These are phyloP conservation scores for Capsella bursapastoris DNA, from an alignment of 345 rosid genomes.

Conservation along the genomic window DNA sequence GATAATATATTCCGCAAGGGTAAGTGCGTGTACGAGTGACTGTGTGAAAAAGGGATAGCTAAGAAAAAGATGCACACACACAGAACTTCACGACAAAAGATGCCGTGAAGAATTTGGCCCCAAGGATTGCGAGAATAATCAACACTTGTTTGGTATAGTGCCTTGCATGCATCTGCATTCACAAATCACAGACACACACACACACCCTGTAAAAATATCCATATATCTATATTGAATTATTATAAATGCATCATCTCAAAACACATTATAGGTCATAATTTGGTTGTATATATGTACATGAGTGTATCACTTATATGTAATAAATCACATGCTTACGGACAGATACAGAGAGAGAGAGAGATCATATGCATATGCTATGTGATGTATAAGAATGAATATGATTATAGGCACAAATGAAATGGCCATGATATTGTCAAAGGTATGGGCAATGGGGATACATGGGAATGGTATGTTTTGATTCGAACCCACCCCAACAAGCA, in stretches of 20 bases:
- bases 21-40: conserved; percentile 42
- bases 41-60: conserved; percentile 13
- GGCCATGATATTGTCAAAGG: conserved; percentile 25
- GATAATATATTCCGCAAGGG: conserved; percentile 31
- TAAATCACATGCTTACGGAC: not conserved
- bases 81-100: conserved; percentile 43
- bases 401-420: conserved; percentile 12
- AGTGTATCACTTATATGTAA: not conserved
- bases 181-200: not conserved
- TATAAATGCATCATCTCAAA: conserved; percentile 16
- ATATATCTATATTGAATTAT: not conserved
- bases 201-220: not conserved
- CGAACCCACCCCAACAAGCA: conserved; percentile 37
- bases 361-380: not conserved
- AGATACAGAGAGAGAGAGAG: not conserved
- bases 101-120: conserved; percentile 43
- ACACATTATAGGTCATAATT: not conserved
- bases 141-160: conserved; percentile 39
- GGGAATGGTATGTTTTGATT: conserved; percentile 36
- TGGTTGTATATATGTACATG: not conserved
- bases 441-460: conserved; percentile 28
- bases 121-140: conserved; percentile 40
- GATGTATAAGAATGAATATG: not conserved
- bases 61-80: conserved; percentile 37
- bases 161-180: conserved; percentile 28